These are phyloP conservation scores for Sutorius australiensis DNA, from an alignment of 768 basidiomycete species.

Conservation along the genomic window DNA sequence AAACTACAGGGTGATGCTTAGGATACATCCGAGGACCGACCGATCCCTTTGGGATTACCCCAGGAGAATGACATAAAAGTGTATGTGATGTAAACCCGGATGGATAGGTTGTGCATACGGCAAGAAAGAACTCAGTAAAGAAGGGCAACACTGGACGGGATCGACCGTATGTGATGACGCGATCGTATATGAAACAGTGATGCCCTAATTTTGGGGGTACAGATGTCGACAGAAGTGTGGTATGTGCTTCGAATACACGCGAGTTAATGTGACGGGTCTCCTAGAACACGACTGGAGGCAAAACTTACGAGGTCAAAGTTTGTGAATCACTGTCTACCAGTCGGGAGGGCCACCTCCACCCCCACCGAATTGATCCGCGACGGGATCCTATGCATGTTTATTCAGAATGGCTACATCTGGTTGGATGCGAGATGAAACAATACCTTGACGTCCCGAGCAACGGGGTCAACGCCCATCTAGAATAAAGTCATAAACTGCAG, in stretches of 20 bases:
- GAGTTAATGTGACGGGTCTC: conserved; percentile 4
- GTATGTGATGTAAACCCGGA: conserved; percentile 7
- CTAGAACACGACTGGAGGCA: neutral
- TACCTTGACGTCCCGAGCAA: conserved; percentile 13
- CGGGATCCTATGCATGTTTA: conserved; percentile 13
- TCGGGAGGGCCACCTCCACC: conserved; percentile 19
- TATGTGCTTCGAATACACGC: conserved; percentile 1
- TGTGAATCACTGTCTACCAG: conserved; percentile 20
- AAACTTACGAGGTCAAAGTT: conserved; percentile 10
- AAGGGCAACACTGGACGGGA: conserved; percentile 1
- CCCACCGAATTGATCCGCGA: conserved; percentile 19
- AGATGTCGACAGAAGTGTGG: neutral
- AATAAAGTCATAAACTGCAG: neutral
- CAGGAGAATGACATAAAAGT: conserved; percentile 1
- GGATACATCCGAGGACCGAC: conserved; percentile 4
- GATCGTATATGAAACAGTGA: conserved; percentile 10
- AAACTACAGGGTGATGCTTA: conserved; percentile 8
- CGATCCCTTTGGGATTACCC: conserved; percentile 1
- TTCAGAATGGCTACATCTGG: conserved; percentile 1
- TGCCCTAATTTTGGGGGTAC: conserved; percentile 10
- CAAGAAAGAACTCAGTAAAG: conserved; percentile 2
- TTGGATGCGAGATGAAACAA: neutral
- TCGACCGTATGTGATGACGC: conserved; percentile 1
- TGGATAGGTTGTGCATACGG: conserved; percentile 1
- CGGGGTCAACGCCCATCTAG: conserved; percentile 13